Percentiles rank a stretch among this genome's conserved stretches.
These are phyloP conservation scores for Ganoderma resinaceum DNA, from an alignment of 1,284 basidiomycete genomes.

Conservation along the genomic window DNA sequence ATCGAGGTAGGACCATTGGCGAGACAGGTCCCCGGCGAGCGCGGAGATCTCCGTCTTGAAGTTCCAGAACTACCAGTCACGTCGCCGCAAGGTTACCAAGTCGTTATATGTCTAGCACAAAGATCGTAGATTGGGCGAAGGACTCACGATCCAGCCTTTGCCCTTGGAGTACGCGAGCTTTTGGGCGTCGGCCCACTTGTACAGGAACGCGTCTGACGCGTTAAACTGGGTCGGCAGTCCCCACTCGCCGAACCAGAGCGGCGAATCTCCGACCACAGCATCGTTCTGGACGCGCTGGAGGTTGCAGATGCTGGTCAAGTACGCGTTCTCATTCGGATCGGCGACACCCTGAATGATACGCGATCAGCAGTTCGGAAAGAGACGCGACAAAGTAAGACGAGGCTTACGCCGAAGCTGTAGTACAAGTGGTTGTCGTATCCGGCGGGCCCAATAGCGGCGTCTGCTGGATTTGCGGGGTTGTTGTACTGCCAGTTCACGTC, in stretches of 20 bases:
- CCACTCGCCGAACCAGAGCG: constrained; percentile 69
- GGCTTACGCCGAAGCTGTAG: constrained; percentile 69
- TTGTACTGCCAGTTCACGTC: constrained; percentile 78
- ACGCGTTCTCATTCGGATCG: constrained; percentile 64
- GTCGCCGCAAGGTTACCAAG: not conserved
- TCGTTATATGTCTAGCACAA: not conserved
- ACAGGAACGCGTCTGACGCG: constrained; percentile 67
- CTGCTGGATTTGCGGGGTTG: constrained; percentile 71
- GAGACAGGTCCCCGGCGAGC: constrained; percentile 53
- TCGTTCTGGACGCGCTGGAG: constrained; percentile 58
- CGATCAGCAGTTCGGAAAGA: not conserved
- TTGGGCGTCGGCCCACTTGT: constrained; percentile 81
- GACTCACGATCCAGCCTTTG: constrained; percentile 73
- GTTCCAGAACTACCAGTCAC: constrained; percentile 69
- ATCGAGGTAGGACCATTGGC: constrained; percentile 79
- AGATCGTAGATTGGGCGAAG: not conserved
- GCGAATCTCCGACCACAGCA: constrained; percentile 55
- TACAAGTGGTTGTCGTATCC: constrained; percentile 85
- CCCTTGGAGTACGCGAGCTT: constrained; percentile 69
- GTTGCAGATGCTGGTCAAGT: constrained; percentile 73
- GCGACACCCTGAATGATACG: constrained; percentile 63
- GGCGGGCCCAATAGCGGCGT: constrained; percentile 71
- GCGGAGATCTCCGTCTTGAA: constrained; percentile 72
- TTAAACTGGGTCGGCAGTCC: constrained; percentile 71
- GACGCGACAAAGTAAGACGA: not conserved